Conservation (phyloP, 768 basidiomycete genomes). For the Phlegmacium glaucopus region DNA sequence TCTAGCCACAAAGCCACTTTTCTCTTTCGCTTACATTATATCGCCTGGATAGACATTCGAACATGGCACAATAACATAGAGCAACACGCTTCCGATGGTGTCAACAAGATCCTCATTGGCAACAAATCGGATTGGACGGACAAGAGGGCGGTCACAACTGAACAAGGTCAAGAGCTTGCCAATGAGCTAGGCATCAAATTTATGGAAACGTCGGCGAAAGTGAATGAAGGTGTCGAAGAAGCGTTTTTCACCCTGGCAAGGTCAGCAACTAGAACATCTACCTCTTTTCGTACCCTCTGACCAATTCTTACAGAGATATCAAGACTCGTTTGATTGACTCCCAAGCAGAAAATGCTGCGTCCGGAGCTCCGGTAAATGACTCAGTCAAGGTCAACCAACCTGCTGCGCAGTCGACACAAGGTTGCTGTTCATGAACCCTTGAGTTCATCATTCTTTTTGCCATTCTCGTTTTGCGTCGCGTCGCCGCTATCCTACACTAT, state of each 20-base stretch:
- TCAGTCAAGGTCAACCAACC: conserved; percentile 69
- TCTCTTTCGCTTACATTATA: not conserved
- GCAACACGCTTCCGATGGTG: conserved; percentile 97
- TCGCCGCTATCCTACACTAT: not conserved
- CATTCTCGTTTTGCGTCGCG: not conserved
- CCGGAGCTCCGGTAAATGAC: conserved; percentile 43
- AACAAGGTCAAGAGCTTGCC: conserved; percentile 90
- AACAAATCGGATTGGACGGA: conserved; percentile 99
- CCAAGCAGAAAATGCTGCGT: conserved; percentile 57
- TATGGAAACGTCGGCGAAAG: conserved; percentile 97
- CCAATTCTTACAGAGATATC: conserved; percentile 67
- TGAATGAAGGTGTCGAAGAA: conserved; percentile 96
- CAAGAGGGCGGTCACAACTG: conserved; percentile 88
- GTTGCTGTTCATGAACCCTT: conserved; percentile 49
- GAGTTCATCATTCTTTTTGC: not conserved
- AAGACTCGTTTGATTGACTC: conserved; percentile 97
- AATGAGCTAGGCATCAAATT: conserved; percentile 93
- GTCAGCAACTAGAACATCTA: conserved; percentile 33
- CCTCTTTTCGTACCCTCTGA: not conserved
- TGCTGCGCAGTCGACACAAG: conserved; percentile 34
- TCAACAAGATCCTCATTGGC: conserved; percentile 98
- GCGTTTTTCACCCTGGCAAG: conserved; percentile 97
- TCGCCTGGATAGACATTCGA: conserved; percentile 72
- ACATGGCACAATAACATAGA: conserved; percentile 99
- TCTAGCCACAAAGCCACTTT: conserved; percentile 12